Evolutionary conservation across 352 stramenopile genomes (phyloP).

Genomic region (Pythium dissotocum): DNA sequence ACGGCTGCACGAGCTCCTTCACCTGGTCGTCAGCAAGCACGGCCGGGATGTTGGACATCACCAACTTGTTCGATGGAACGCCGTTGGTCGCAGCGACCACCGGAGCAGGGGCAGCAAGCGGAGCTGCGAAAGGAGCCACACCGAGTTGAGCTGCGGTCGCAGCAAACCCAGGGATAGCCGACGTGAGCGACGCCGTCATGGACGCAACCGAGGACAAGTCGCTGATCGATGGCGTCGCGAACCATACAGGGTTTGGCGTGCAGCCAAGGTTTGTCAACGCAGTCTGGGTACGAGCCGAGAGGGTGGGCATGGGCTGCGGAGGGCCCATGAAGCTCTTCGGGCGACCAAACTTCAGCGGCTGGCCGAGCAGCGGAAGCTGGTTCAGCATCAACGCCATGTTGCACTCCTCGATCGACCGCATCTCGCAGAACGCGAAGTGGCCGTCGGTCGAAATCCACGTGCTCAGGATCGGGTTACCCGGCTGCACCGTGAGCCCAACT

Average conservation of each 20-base stretch:
- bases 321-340: slow-evolving; percentile 83
- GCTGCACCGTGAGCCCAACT: slow-evolving; percentile 72
- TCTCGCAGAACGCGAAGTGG: slow-evolving; percentile 88
- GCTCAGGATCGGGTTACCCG: slow-evolving; percentile 81
- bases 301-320: slow-evolving; percentile 68
- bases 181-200: slow-evolving; percentile 14
- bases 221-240: slow-evolving; percentile 36
- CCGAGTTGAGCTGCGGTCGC: neutral
- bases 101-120: slow-evolving; percentile 5
- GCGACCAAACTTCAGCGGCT: slow-evolving; percentile 86
- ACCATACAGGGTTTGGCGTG: slow-evolving; percentile 79
- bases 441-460: slow-evolving; percentile 87
- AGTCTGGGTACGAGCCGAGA: slow-evolving; percentile 73
- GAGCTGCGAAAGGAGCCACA: slow-evolving; percentile 1
- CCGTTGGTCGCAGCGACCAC: neutral
- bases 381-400: slow-evolving; percentile 86
- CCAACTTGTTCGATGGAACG: slow-evolving; percentile 41
- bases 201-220: slow-evolving; percentile 22
- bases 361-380: slow-evolving; percentile 72
- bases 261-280: slow-evolving; percentile 81
- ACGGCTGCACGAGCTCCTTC: slow-evolving; percentile 84
- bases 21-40: slow-evolving; percentile 79
- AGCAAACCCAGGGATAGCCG: neutral
- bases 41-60: slow-evolving; percentile 85
- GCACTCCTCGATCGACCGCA: slow-evolving; percentile 85